Conservation (phyloP, 2,329 filamentous ascomycete species). For the Cladosporium austrohemisphaericum region DNA sequence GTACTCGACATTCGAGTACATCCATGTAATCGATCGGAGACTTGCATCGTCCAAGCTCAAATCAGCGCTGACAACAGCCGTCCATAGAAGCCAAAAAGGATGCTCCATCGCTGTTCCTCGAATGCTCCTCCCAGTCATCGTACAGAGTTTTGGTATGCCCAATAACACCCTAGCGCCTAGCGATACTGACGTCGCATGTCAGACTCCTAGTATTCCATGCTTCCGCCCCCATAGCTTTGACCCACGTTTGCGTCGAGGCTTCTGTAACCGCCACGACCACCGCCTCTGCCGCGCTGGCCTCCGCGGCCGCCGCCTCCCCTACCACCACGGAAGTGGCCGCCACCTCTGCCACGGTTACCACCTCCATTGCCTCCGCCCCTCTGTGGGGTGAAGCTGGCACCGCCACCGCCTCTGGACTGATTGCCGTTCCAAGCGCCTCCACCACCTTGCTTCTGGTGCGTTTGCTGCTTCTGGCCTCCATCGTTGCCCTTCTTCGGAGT, state of each 20-base stretch:
- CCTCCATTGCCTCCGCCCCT: slow-evolving; percentile 34
- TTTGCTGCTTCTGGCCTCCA: slow-evolving; percentile 35
- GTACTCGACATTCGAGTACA: no score
- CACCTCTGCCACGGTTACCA: slow-evolving; percentile 45
- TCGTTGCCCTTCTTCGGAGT: slow-evolving; percentile 27
- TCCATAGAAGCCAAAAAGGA: no score
- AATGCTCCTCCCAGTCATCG: no score
- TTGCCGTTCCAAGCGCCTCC: slow-evolving; percentile 38
- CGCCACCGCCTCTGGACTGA: slow-evolving; percentile 46
- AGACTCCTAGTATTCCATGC: slow-evolving; percentile 33
- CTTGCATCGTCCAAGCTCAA: no score
- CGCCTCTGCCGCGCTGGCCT: slow-evolving; percentile 24
- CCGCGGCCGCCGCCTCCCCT: slow-evolving; percentile 26
- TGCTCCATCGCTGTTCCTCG: no score
- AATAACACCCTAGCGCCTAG: neutral
- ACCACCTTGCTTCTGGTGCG: slow-evolving; percentile 27
- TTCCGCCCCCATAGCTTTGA: slow-evolving; percentile 31
- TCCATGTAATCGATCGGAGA: no score
- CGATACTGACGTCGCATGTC: neutral
- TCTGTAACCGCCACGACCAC: slow-evolving; percentile 36
- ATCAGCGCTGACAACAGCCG: no score
- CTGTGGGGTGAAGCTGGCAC: slow-evolving; percentile 27
- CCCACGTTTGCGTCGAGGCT: slow-evolving; percentile 43
- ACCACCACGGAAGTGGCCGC: slow-evolving; percentile 25
- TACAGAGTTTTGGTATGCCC: no score